Conservation (phyloP, 495 filamentous ascomycete genomes). For the Articulospora tetracladia region DNA sequence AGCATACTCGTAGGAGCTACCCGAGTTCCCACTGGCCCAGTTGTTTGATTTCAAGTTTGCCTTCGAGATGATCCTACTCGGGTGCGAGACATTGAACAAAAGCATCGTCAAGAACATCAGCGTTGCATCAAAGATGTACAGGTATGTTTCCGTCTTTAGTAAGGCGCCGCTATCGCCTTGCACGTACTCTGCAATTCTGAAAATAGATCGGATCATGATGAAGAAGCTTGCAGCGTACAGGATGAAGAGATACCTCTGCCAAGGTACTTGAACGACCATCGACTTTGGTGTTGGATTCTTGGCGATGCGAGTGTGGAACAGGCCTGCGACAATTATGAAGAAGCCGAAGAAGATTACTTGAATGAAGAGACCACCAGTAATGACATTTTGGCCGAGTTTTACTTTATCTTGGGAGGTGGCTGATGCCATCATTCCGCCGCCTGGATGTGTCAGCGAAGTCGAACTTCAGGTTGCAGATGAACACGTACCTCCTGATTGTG, state of each 20-base stretch:
- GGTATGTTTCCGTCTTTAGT: slow-evolving; percentile 10
- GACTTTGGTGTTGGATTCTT: slow-evolving; percentile 10
- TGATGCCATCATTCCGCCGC: slow-evolving; percentile 21
- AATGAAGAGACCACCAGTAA: slow-evolving; percentile 38
- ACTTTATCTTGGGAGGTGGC: not conserved
- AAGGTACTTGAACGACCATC: slow-evolving; percentile 23
- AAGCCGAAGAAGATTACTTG: slow-evolving; percentile 48
- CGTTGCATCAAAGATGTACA: slow-evolving; percentile 37
- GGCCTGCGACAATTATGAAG: slow-evolving; percentile 38
- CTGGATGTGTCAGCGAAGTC: not conserved
- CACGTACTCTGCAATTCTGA: slow-evolving; percentile 56
- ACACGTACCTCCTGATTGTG: slow-evolving; percentile 29
- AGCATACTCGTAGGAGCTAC: not conserved
- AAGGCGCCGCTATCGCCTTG: slow-evolving; percentile 42
- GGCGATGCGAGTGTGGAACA: slow-evolving; percentile 10
- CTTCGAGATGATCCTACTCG: slow-evolving; percentile 39
- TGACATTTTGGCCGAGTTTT: slow-evolving; percentile 35
- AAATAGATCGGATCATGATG: slow-evolving; percentile 55
- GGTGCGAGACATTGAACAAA: slow-evolving; percentile 44
- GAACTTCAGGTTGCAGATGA: not conserved
- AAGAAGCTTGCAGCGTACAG: slow-evolving; percentile 48
- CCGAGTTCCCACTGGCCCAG: not conserved
- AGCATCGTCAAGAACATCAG: slow-evolving; percentile 49
- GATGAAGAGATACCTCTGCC: slow-evolving; percentile 47
- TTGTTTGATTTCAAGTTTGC: not conserved